Evolutionary conservation across 345 rosid genomes (phyloP).

Genomic region (Salix caprea): DNA sequence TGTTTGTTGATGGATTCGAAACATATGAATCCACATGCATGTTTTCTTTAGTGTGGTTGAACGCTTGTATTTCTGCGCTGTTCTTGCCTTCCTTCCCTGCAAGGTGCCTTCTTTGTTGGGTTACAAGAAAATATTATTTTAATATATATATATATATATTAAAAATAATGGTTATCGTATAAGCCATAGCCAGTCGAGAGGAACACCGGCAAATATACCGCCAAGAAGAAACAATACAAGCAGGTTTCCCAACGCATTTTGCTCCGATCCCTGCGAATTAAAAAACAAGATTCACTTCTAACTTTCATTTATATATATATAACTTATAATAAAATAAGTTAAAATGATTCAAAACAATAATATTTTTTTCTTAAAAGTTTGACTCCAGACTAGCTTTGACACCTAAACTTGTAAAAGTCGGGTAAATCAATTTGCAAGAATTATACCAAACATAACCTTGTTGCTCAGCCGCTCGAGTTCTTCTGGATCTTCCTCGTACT

Average conservation of each 20-base stretch:
- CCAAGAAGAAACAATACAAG: conserved; percentile 51
- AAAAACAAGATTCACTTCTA: background rate
- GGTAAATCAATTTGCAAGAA: no score
- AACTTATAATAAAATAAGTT: no score
- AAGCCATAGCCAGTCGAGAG: conserved; percentile 63
- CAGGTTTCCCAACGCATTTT: conserved; percentile 63
- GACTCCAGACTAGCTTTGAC: no score
- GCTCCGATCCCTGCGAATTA: conserved; percentile 57
- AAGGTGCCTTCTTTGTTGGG: background rate
- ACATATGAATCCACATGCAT: conserved; percentile 7
- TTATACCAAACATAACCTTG: conserved; percentile 10
- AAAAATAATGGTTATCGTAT: background rate
- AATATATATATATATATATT: no score
- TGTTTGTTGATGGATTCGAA: background rate
- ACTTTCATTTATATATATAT: no score
- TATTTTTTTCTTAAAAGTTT: no score
- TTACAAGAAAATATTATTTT: no score
- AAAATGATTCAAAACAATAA: no score
- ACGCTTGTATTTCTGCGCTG: background rate
- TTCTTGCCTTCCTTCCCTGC: background rate
- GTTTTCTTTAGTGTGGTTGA: background rate
- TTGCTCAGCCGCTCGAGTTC: conserved; percentile 38
- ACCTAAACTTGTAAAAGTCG: no score
- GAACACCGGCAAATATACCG: conserved; percentile 53
- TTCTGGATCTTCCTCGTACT: conserved; percentile 36